phyloP scores from a whole-genome alignment of 495 filamentous ascomycete species.

The Penicillium ochrochloron region DNA sequence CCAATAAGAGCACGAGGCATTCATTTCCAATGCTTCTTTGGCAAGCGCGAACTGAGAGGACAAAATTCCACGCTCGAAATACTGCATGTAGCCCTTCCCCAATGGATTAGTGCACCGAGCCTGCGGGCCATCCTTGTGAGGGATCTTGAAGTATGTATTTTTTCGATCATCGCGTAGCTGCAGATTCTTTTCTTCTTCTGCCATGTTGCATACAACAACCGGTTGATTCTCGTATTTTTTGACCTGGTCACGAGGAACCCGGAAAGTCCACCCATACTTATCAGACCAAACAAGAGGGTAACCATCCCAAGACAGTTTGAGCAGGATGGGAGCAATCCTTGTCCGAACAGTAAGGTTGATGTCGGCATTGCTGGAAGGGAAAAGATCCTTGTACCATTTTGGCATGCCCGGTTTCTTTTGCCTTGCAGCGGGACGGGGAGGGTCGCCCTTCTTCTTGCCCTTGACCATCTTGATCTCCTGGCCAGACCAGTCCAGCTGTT shows the following conservation, averaged over 20 bases:
- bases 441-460: constrained; percentile 82
- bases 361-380: constrained; percentile 60
- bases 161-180: constrained; percentile 66
- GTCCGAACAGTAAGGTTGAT: constrained; percentile 87
- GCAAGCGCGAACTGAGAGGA: constrained; percentile 87
- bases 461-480: constrained; percentile 92
- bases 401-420: constrained; percentile 97
- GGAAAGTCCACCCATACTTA: constrained; percentile 89
- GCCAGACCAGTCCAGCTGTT: constrained; percentile 93
- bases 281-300: constrained; percentile 92
- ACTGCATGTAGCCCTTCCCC: constrained; percentile 85
- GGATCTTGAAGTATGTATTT: constrained; percentile 85
- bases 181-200: constrained; percentile 73
- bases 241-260: constrained; percentile 67
- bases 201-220: constrained; percentile 73
- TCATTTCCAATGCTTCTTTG: constrained; percentile 96
- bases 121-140: constrained; percentile 90
- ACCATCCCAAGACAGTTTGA: constrained; percentile 87
- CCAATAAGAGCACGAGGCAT: constrained; percentile 98
- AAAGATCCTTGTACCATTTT: constrained; percentile 93
- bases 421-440: constrained; percentile 73
- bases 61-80: constrained; percentile 88
- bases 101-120: constrained; percentile 83
- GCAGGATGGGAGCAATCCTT: constrained; percentile 82
- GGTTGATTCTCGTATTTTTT: constrained; percentile 70